Percentiles rank a stretch among this genome's conserved stretches.
Evolutionary conservation across 805 yeast species (phyloP).

Genomic region (Candida verbasci): DNA sequence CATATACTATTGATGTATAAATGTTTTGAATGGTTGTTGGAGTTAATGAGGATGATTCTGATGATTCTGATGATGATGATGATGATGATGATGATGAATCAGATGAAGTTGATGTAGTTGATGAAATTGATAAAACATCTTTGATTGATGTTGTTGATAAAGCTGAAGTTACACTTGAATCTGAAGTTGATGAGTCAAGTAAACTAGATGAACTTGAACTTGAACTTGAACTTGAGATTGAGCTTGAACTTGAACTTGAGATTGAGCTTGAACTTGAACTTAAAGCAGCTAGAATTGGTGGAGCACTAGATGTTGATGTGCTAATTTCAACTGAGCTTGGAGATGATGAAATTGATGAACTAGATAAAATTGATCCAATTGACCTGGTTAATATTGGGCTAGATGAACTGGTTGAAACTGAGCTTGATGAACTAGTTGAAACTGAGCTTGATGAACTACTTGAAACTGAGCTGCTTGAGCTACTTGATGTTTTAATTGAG

Average conservation of each 20-base stretch:
- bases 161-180: neutral
- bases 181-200: neutral
- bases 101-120: neutral
- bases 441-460: constrained; percentile 4
- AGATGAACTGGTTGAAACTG: constrained; percentile 2
- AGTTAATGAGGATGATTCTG: neutral
- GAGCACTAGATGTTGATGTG: neutral
- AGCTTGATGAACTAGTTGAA: constrained; percentile 2
- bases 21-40: neutral
- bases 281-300: neutral
- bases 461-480: constrained; percentile 3
- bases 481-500: constrained; percentile 3
- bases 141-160: neutral
- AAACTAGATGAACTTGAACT: constrained; percentile 2
- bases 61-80: neutral
- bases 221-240: neutral
- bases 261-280: neutral
- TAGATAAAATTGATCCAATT: constrained; percentile 1
- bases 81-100: neutral
- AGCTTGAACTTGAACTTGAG: neutral
- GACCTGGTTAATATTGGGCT: neutral
- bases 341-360: neutral
- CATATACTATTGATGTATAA: constrained; percentile 5
- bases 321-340: neutral
- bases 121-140: neutral